These are phyloP conservation scores for Triangularia verruculosa DNA, from an alignment of 2,329 filamentous ascomycete species.

Conservation along the genomic window DNA sequence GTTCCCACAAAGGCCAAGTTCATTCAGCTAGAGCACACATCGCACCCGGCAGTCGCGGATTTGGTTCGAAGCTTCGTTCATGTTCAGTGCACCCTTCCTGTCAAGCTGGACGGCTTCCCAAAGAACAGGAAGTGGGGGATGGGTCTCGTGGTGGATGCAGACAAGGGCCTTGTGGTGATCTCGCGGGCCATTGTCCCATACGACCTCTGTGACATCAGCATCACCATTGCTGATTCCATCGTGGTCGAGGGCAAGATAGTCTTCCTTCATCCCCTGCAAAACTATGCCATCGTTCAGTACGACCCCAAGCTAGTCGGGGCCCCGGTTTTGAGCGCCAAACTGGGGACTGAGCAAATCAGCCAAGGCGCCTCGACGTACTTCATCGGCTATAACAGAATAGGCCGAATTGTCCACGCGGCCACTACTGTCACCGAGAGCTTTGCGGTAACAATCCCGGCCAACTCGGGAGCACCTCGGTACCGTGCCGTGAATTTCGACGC, in stretches of 20 bases:
- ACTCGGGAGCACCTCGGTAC: slow-evolving; percentile 86
- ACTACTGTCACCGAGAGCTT: slow-evolving; percentile 97
- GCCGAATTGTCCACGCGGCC: slow-evolving; percentile 87
- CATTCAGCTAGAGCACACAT: slow-evolving; percentile 84
- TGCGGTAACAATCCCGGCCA: slow-evolving; percentile 92
- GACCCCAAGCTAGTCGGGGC: slow-evolving; percentile 91
- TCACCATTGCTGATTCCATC: slow-evolving; percentile 95
- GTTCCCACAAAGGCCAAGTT: slow-evolving; percentile 80
- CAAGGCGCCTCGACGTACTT: slow-evolving; percentile 95
- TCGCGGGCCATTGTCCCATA: slow-evolving; percentile 94
- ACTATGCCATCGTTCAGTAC: slow-evolving; percentile 94
- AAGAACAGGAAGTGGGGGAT: slow-evolving; percentile 92
- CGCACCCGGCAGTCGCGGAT: slow-evolving; percentile 85
- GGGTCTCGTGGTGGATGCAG: slow-evolving; percentile 94
- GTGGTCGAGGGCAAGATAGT: slow-evolving; percentile 91
- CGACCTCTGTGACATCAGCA: slow-evolving; percentile 91
- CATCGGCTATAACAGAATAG: slow-evolving; percentile 96
- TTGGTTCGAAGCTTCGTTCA: slow-evolving; percentile 93
- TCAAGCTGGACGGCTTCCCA: slow-evolving; percentile 97
- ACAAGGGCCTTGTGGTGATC: slow-evolving; percentile 90
- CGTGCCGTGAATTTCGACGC: slow-evolving; percentile 94
- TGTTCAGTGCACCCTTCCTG: slow-evolving; percentile 85
- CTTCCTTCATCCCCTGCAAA: slow-evolving; percentile 94
- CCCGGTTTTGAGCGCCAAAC: slow-evolving; percentile 82
- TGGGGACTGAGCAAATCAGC: slow-evolving; percentile 78